Percentiles rank a stretch among this genome's conserved stretches.
Evolutionary conservation across 148 eudicot species (phyloP).

Genomic region (Vaccinium myrtillus): DNA sequence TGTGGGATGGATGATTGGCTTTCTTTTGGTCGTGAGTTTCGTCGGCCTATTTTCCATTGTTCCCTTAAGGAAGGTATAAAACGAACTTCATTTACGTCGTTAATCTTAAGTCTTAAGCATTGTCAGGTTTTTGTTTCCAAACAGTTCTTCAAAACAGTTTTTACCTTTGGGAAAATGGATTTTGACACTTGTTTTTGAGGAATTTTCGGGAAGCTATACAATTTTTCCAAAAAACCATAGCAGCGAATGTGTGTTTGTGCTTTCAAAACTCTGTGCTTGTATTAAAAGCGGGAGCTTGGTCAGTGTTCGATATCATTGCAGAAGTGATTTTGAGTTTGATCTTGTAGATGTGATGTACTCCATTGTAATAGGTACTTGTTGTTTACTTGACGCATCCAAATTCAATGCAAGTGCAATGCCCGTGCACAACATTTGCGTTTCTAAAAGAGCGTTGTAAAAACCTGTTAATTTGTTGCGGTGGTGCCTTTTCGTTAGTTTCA

Average conservation of each 20-base stretch:
- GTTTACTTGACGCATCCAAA: too few relatives aligned
- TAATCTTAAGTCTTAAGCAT: background rate
- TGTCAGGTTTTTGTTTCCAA: background rate
- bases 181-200: background rate
- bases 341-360: too few relatives aligned
- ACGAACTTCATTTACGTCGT: background rate
- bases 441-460: background rate
- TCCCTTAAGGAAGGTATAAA: conserved; percentile 31
- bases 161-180: background rate
- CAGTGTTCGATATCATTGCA: background rate
- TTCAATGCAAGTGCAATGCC: too few relatives aligned
- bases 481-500: background rate
- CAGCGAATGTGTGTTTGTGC: background rate
- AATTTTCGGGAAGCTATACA: background rate
- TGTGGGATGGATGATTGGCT: conserved; percentile 31
- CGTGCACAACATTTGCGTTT: background rate
- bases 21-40: conserved; percentile 37
- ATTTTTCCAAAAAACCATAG: background rate
- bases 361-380: too few relatives aligned
- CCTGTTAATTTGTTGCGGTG: background rate
- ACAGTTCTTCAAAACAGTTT: background rate
- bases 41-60: conserved; percentile 39
- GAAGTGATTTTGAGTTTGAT: background rate
- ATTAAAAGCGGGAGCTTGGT: background rate
- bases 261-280: background rate